Conservation (phyloP, 495 filamentous ascomycete species). For the Viridothelium virens region DNA sequence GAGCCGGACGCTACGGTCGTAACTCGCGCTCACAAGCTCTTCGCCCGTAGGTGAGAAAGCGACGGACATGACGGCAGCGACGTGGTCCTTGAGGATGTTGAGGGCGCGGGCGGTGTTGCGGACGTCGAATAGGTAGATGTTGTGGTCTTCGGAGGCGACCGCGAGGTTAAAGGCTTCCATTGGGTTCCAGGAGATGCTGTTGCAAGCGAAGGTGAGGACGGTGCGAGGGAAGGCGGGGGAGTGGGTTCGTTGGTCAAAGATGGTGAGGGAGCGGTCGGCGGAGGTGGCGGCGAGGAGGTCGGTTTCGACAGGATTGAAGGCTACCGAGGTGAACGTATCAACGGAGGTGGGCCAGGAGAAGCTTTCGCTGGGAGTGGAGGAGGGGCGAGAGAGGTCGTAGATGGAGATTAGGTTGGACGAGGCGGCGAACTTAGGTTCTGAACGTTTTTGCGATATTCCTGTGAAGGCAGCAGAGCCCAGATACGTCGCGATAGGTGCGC, state of each 20-base stretch:
- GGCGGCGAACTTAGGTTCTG: constrained; percentile 59
- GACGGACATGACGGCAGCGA: constrained; percentile 93
- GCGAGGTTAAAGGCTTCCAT: constrained; percentile 93
- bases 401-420: constrained; percentile 74
- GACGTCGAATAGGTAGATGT: constrained; percentile 81
- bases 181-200: constrained; percentile 87
- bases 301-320: constrained; percentile 92
- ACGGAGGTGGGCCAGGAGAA: constrained; percentile 78
- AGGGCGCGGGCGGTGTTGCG: constrained; percentile 71
- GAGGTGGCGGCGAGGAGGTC: constrained; percentile 77
- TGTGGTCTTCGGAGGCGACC: constrained; percentile 72
- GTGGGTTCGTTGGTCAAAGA: constrained; percentile 84
- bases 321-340: constrained; percentile 84
- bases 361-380: constrained; percentile 64
- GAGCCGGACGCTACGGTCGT: constrained; percentile 71
- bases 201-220: constrained; percentile 70
- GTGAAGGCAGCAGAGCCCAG: constrained; percentile 76
- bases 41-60: constrained; percentile 92
- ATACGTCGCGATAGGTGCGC: constrained; percentile 68
- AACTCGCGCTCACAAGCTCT: constrained; percentile 84
- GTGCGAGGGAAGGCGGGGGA: constrained; percentile 66
- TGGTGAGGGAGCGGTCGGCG: constrained; percentile 74
- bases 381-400: constrained; percentile 73
- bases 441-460: constrained; percentile 72
- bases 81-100: constrained; percentile 93